phyloP scores from a whole-genome alignment of 2,329 filamentous ascomycete species.

The Cucurbitaria berberidis region DNA sequence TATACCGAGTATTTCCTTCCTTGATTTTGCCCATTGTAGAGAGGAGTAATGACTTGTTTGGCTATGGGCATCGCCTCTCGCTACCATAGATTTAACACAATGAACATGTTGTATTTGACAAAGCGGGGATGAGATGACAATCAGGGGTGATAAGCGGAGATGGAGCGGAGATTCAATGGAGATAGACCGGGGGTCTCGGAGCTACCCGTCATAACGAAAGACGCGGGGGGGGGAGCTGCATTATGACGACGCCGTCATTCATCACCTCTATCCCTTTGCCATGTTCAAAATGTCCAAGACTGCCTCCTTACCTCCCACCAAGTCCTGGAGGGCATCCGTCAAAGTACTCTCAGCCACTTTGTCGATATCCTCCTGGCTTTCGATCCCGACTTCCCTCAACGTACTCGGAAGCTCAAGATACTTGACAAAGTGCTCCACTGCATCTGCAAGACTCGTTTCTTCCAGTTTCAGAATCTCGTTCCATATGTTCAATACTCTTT shows the following conservation, averaged over 20 bases:
- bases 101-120: no score
- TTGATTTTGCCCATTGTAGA: no score
- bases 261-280: conserved; percentile 7
- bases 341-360: conserved; percentile 31
- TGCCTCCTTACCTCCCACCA: conserved; percentile 11
- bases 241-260: no score
- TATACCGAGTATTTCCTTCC: no score
- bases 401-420: conserved; percentile 22
- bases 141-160: conserved; percentile 7
- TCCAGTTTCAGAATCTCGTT: conserved; percentile 23
- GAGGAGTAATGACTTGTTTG: no score
- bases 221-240: no score
- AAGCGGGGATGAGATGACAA: no score
- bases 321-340: conserved; percentile 24
- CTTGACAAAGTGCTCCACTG: conserved; percentile 26
- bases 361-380: conserved; percentile 20
- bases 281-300: conserved; percentile 17
- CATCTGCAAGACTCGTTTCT: conserved; percentile 26
- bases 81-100: no score
- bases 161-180: neutral
- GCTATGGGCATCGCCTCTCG: no score
- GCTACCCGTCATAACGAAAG: neutral
- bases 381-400: conserved; percentile 26
- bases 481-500: conserved; percentile 25
- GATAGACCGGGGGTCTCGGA: neutral